Evolutionary conservation across 2,329 filamentous ascomycete species (phyloP).

Genomic region (Curvularia verruculosa): DNA sequence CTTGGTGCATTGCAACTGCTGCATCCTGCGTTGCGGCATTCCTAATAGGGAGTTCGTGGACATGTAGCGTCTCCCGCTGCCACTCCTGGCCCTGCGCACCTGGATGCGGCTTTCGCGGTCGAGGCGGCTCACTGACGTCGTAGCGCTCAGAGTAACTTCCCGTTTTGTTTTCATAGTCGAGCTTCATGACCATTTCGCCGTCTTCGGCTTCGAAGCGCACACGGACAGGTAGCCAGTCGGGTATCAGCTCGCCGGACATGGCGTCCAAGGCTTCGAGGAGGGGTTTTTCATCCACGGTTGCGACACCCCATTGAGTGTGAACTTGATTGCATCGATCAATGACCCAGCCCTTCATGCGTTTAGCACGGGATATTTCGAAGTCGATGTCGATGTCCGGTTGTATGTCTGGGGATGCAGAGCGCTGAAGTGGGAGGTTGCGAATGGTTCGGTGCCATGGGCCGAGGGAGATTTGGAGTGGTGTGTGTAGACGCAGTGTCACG

Average conservation of each 20-base stretch:
- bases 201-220: constrained; percentile 38
- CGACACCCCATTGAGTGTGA: constrained; percentile 33
- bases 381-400: neutral
- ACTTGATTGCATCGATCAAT: constrained; percentile 31
- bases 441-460: constrained; percentile 35
- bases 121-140: constrained; percentile 16
- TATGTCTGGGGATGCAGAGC: neutral
- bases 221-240: constrained; percentile 37
- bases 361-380: constrained; percentile 16
- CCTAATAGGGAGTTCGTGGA: constrained; percentile 10
- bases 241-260: constrained; percentile 36
- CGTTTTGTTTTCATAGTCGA: constrained; percentile 32
- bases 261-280: constrained; percentile 31
- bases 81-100: constrained; percentile 2
- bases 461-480: constrained; percentile 34
- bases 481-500: constrained; percentile 37
- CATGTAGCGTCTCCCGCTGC: constrained; percentile 8
- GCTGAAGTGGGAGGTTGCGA: constrained; percentile 7
- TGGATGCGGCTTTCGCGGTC: neutral
- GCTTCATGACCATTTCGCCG: constrained; percentile 38
- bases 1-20: neutral
- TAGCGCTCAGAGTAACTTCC: constrained; percentile 16
- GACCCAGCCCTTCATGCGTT: constrained; percentile 34
- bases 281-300: constrained; percentile 25
- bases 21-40: neutral